Conservation (phyloP, 306 rosid genomes). For the Trifolium pratense region DNA sequence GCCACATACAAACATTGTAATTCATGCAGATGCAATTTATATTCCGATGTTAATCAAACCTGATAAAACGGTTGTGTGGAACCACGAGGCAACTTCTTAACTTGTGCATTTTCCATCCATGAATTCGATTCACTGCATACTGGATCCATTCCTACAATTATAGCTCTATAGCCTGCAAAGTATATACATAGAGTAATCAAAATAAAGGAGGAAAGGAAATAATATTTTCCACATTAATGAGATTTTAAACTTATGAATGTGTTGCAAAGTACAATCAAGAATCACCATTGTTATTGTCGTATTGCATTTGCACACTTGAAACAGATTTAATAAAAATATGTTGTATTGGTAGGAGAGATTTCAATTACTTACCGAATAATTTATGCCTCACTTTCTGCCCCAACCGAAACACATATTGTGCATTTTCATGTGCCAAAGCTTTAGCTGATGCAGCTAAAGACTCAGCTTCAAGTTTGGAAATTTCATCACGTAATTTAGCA, state of each 20-base stretch:
- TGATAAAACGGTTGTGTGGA: slow-evolving; percentile 79
- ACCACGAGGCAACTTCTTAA: slow-evolving; percentile 65
- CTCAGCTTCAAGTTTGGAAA: slow-evolving; percentile 79
- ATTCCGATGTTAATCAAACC: slow-evolving; percentile 52
- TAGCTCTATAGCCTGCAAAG: slow-evolving; percentile 75
- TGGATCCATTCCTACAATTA: slow-evolving; percentile 96
- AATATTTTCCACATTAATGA: slow-evolving; percentile 15
- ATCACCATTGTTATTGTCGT: neutral
- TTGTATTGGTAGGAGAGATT: slow-evolving; percentile 23
- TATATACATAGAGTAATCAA: slow-evolving; percentile 39
- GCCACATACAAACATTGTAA: slow-evolving; percentile 7
- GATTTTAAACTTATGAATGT: slow-evolving; percentile 22
- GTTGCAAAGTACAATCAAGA: slow-evolving; percentile 9
- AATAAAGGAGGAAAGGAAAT: slow-evolving; percentile 20
- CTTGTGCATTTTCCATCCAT: slow-evolving; percentile 92
- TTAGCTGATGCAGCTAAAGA: slow-evolving; percentile 84
- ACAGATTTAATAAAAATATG: slow-evolving; percentile 30
- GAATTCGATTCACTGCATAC: slow-evolving; percentile 87
- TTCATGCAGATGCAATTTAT: slow-evolving; percentile 9
- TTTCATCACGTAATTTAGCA: slow-evolving; percentile 74
- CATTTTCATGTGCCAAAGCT: slow-evolving; percentile 82
- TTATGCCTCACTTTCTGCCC: slow-evolving; percentile 91
- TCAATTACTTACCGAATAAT: slow-evolving; percentile 57
- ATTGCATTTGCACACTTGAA: slow-evolving; percentile 14
- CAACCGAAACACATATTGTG: slow-evolving; percentile 76